Percentiles rank a stretch among this genome's conserved stretches.
Conservation (phyloP, 2,329 filamentous ascomycete genomes). For the Emericellopsis cladophorae region DNA sequence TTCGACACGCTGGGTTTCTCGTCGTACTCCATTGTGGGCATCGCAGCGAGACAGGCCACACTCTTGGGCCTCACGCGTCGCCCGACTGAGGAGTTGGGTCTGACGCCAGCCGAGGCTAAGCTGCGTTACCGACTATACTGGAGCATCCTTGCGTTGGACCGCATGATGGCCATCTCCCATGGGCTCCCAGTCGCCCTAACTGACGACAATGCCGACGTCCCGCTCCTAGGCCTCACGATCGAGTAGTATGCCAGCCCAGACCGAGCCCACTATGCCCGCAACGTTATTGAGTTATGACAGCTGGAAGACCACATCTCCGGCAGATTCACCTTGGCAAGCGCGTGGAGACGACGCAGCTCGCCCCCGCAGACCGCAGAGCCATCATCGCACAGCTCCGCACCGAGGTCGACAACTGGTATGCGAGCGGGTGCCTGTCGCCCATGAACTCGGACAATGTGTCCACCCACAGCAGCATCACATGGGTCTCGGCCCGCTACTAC, state of each 20-base stretch:
- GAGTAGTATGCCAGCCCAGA: conserved; percentile 29
- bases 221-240: conserved; percentile 28
- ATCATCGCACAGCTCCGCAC: conserved; percentile 20
- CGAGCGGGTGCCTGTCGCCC: conserved; percentile 27
- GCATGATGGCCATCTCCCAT: conserved; percentile 28
- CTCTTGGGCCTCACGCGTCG: conserved; percentile 22
- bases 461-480: conserved; percentile 30
- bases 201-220: conserved; percentile 24
- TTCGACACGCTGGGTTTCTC: conserved; percentile 27
- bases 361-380: conserved; percentile 16
- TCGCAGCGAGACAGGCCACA: conserved; percentile 24
- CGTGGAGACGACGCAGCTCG: conserved; percentile 14
- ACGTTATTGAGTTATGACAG: conserved; percentile 28
- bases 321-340: conserved; percentile 19
- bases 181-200: conserved; percentile 25
- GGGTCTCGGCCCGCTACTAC: conserved; percentile 29
- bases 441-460: conserved; percentile 28
- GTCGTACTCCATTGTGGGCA: conserved; percentile 25
- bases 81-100: conserved; percentile 11
- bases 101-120: conserved; percentile 14
- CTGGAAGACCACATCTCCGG: conserved; percentile 24
- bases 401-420: conserved; percentile 34
- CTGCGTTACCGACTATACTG: conserved; percentile 27
- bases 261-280: conserved; percentile 21
- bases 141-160: conserved; percentile 30